Evolutionary conservation across 1,284 basidiomycete genomes (phyloP).

Genomic region (Trametes hirsuta): DNA sequence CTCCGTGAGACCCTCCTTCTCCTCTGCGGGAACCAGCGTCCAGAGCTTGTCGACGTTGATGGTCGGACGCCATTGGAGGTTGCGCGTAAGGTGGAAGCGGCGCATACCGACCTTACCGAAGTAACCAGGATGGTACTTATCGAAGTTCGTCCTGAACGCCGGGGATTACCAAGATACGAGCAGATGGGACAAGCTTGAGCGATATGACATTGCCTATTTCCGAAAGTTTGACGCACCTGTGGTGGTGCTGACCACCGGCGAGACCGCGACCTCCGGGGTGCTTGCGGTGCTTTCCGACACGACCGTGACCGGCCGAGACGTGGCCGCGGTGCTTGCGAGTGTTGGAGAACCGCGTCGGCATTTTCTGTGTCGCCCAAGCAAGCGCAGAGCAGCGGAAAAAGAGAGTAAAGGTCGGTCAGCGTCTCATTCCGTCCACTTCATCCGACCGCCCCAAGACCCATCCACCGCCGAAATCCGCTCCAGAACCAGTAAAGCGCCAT

Average conservation of each 20-base stretch:
- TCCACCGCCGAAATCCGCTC: slow-evolving; percentile 48
- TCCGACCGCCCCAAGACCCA: slow-evolving; percentile 41
- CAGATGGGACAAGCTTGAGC: not conserved
- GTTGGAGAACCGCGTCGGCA: slow-evolving; percentile 95
- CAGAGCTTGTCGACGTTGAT: slow-evolving; percentile 98
- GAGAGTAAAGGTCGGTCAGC: slow-evolving; percentile 21
- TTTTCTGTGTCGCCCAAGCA: slow-evolving; percentile 54
- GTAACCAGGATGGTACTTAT: slow-evolving; percentile 99
- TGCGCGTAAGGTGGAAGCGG: slow-evolving; percentile 95
- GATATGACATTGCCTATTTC: too few species aligned
- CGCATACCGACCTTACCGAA: slow-evolving; percentile 99
- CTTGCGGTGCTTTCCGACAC: slow-evolving; percentile 99
- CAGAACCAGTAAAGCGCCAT: slow-evolving; percentile 33
- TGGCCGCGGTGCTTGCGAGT: slow-evolving; percentile 99
- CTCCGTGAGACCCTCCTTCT: slow-evolving; percentile 74
- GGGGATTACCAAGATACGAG: not conserved
- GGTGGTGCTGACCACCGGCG: slow-evolving; percentile 99
- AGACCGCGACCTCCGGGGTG: slow-evolving; percentile 99
- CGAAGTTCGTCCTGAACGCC: slow-evolving; percentile 74
- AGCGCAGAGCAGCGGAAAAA: not conserved
- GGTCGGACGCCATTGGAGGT: slow-evolving; percentile 88
- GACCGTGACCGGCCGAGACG: slow-evolving; percentile 98
- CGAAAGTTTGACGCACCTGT: slow-evolving; percentile 69
- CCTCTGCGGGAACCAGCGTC: slow-evolving; percentile 76
- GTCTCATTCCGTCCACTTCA: slow-evolving; percentile 25